These are phyloP conservation scores for Phoma sp. DNA, from an alignment of 2,329 filamentous ascomycete genomes.

Conservation along the genomic window DNA sequence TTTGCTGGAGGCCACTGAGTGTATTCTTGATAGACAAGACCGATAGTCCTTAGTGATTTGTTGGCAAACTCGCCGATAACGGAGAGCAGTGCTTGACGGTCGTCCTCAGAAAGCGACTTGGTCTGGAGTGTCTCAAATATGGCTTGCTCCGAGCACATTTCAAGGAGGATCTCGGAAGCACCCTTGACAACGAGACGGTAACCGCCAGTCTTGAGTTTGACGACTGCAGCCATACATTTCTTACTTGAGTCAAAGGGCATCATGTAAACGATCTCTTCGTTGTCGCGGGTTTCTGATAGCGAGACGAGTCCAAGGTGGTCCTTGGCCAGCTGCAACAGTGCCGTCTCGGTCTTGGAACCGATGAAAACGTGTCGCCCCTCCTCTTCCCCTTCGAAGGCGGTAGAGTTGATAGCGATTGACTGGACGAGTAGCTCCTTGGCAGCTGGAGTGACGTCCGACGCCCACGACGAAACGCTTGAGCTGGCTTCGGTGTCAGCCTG, in stretches of 20 bases:
- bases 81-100: slow-evolving; percentile 28
- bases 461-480: slow-evolving; percentile 50
- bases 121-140: slow-evolving; percentile 26
- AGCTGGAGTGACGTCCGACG: slow-evolving; percentile 52
- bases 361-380: slow-evolving; percentile 58
- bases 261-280: slow-evolving; percentile 57
- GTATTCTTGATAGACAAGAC: slow-evolving; percentile 50
- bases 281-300: slow-evolving; percentile 55
- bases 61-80: slow-evolving; percentile 49
- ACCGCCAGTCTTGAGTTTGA: slow-evolving; percentile 54
- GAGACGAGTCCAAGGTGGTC: slow-evolving; percentile 60
- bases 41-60: slow-evolving; percentile 52
- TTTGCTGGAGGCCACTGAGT: slow-evolving; percentile 42
- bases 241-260: slow-evolving; percentile 63
- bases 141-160: slow-evolving; percentile 46
- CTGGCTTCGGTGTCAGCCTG: slow-evolving; percentile 57
- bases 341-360: slow-evolving; percentile 65
- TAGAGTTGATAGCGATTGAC: slow-evolving; percentile 54
- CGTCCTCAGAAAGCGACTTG: slow-evolving; percentile 22
- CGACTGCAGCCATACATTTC: slow-evolving; percentile 64
- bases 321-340: slow-evolving; percentile 58
- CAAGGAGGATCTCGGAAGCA: slow-evolving; percentile 63
- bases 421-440: slow-evolving; percentile 37
- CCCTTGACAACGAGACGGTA: slow-evolving; percentile 63
- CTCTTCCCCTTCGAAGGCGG: slow-evolving; percentile 57